Percentiles rank a stretch among this genome's conserved stretches.
phyloP scores from a whole-genome alignment of 1,284 basidiomycete species.

The Cutaneotrichosporon daszewskae region DNA sequence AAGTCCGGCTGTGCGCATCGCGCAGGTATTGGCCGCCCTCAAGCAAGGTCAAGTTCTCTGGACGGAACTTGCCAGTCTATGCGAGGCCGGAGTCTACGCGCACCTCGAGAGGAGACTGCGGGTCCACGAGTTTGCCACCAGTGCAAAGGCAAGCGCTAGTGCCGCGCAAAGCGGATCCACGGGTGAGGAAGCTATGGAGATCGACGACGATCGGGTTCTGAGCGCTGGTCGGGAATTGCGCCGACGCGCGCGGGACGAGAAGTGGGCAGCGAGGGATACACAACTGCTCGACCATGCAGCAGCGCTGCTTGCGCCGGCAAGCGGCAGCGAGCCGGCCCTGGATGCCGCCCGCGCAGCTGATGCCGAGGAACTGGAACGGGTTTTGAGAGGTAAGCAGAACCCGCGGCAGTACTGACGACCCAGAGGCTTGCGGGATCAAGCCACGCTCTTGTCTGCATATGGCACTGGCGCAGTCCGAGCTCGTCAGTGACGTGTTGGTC shows the following conservation, averaged over 20 bases:
- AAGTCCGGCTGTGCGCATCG: background rate
- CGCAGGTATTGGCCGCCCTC: background rate
- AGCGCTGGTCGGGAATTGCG: slow-evolving; percentile 1
- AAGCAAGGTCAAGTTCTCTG: background rate
- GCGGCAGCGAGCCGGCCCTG: background rate
- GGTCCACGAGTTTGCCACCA: slow-evolving; percentile 6
- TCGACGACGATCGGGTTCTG: slow-evolving; percentile 3
- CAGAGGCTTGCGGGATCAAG: slow-evolving; percentile 11
- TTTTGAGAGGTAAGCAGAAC: background rate
- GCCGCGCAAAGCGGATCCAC: background rate
- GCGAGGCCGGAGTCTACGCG: background rate
- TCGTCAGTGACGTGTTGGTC: slow-evolving; percentile 10
- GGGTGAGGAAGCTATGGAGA: background rate
- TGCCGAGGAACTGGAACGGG: slow-evolving; percentile 1
- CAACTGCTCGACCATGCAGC: slow-evolving; percentile 8
- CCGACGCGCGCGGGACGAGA: slow-evolving; percentile 1
- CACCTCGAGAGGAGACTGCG: slow-evolving; percentile 1
- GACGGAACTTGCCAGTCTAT: background rate
- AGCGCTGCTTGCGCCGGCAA: slow-evolving; percentile 3
- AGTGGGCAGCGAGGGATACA: slow-evolving; percentile 3
- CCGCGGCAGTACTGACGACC: background rate
- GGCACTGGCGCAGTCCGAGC: slow-evolving; percentile 15
- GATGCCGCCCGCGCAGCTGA: background rate
- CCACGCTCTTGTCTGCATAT: slow-evolving; percentile 5
- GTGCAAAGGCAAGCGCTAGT: background rate